Evolutionary conservation across 2,329 filamentous ascomycete genomes (phyloP), one percentile per base, ranked within the genome.

Genomic region (Esteya vermicola): DNA sequence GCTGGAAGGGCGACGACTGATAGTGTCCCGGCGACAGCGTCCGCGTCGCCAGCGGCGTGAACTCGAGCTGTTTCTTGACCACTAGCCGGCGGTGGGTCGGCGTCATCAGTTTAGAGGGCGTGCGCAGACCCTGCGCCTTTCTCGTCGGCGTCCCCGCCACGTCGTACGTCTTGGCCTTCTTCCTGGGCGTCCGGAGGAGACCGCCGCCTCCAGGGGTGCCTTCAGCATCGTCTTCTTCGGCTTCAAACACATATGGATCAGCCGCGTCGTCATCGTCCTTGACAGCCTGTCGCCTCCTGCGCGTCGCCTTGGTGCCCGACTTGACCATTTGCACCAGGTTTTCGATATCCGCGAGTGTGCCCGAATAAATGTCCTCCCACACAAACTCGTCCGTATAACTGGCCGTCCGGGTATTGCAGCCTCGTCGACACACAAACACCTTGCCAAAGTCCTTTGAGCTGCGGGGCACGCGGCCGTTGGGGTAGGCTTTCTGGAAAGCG

Each of bases 31-130:
- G 81, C 1, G 85, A 85, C 4, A 98, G 70, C 18, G 82, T 71
- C 30, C 91, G 80, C 13, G 85, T 95, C 7, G 85, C 86, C n/a
- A 98, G 64, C 0, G 91, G 91, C 0, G 91, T 98, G 52, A 96
- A 96, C 54, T 95, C 88, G 27, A 98, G 72, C 6, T 85, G 81
- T 52, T 88, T 94, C 56, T 93, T 93, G 32, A 89, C 64, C 30
- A 83, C 61, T 30, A 85, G 77, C 45, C 69, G 62, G 38, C 62
- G 60, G 43, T 61, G 61, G 0, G 63, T 55, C 4, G 63, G 63
- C 9, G 63, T 66, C 10, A 63, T 65, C 23, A 59, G 56, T 14
- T 62, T 61, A 20, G 64, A 58, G 35, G 62, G 63, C 54, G 18
- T 62, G 59, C 33, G 64, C 58, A 41, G n/a, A n/a, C n/a, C n/a